Evolutionary conservation across 208 protist species (phyloP).

Genomic region (Crithidia thermophila): DNA sequence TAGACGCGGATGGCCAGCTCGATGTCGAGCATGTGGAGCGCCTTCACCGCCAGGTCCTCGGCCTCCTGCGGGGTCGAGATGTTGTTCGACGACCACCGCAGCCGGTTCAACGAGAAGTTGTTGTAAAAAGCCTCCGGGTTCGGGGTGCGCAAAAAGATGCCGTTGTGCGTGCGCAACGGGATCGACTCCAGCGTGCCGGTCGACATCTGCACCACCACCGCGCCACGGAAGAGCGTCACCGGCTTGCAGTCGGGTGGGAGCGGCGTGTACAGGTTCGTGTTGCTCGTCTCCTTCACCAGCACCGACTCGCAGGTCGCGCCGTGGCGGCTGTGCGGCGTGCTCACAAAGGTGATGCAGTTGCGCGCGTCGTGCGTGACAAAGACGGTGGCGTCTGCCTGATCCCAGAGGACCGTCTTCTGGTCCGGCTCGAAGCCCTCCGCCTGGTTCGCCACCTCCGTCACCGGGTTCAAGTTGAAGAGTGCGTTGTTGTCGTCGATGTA

Average conservation of each 20-base stretch:
- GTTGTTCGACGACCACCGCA: slow-evolving; percentile 90
- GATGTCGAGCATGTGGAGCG: slow-evolving; percentile 94
- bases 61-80: slow-evolving; percentile 82
- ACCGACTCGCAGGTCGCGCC: slow-evolving; percentile 88
- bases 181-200: slow-evolving; percentile 72
- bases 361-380: slow-evolving; percentile 80
- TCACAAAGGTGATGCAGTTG: slow-evolving; percentile 90
- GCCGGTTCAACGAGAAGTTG: slow-evolving; percentile 92
- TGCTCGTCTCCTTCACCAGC: slow-evolving; percentile 55
- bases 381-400: slow-evolving; percentile 89
- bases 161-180: slow-evolving; percentile 79
- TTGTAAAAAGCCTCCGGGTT: slow-evolving; percentile 87
- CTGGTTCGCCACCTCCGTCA: slow-evolving; percentile 80
- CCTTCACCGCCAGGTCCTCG: slow-evolving; percentile 87
- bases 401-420: slow-evolving; percentile 90
- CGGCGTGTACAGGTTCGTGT: slow-evolving; percentile 73
- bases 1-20: slow-evolving; percentile 94
- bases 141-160: slow-evolving; percentile 48
- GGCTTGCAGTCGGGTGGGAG: slow-evolving; percentile 73
- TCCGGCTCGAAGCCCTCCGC: slow-evolving; percentile 73
- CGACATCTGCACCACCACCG: slow-evolving; percentile 74
- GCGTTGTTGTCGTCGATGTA: slow-evolving; percentile 88
- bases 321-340: slow-evolving; percentile 82
- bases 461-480: slow-evolving; percentile 92
- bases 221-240: slow-evolving; percentile 80